Evolutionary conservation across 345 rosid genomes (phyloP), one percentile per base, ranked within the genome.

Genomic region (Dipteronia dyeriana): DNA sequence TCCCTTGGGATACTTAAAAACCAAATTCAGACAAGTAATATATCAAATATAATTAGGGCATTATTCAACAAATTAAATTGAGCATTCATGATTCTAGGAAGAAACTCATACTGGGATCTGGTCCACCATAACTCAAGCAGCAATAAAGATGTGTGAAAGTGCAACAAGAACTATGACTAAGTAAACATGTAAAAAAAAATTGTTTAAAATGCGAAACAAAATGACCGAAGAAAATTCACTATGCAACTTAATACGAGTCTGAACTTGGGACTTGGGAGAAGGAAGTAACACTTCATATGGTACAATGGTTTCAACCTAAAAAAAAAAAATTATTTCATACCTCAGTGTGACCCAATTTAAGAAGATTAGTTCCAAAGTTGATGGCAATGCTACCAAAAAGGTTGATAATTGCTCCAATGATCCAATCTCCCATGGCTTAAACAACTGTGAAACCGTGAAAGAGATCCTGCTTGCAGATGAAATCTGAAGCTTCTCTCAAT

Each of bases 331-430:
- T 22, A 73, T 66, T 12, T 39, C 75, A 51, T 61, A 96, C 99
- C 97, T 96, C 95, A 80, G 85, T 89, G 77, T 96, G 99, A 51
- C 99, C 99, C 80, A 96, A 81, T 87, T 96, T 96, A 72, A 96
- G 97, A 84, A 96, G 99, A 75, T 96, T 96, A n/a, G 99, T 96
- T 70, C 99, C 99, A 60, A 96, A 94, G 86, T 96, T 96, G 78
- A 96, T 96, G 85, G 98, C 98, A 82, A 96, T 91, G 79, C 99
- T 96, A 75, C 99, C 99, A 74, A 96, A 81, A 68, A 96, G 87
- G 75, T 94, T 96, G 80, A 96, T 96, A 82, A 91, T 86, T 82
- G 99, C 99, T 90, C 98, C 99, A 74, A 96, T 85, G 74, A 96
- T 82, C 99, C 99, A 96, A 82, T 94, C 98, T 84, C 98, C 98